Evolutionary conservation across 2,329 filamentous ascomycete species (phyloP).

Genomic region (Paecilomyces sp.): DNA sequence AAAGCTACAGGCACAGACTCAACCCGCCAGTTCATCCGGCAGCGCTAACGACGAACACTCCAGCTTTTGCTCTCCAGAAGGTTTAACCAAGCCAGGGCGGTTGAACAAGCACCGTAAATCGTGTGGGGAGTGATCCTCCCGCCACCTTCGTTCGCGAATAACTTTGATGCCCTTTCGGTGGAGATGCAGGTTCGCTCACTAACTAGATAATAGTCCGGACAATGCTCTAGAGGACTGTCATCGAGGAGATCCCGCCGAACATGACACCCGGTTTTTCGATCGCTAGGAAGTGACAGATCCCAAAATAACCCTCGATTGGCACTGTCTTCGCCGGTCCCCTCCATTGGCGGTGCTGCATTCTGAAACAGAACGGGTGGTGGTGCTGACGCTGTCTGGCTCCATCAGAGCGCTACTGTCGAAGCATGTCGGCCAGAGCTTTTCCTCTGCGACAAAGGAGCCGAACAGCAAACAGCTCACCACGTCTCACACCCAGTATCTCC

Average conservation of each 20-base stretch:
- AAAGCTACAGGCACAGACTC: not conserved
- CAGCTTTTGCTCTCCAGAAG: not conserved
- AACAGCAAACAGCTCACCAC: not conserved
- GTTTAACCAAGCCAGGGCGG: not conserved
- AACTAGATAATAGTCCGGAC: not conserved
- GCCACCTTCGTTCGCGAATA: not conserved
- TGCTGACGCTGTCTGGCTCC: not conserved
- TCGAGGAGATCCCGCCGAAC: not conserved
- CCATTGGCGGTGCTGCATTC: conserved; percentile 1
- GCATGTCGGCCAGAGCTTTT: not conserved
- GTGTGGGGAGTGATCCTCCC: not conserved
- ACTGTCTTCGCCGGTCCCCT: conserved; percentile 1
- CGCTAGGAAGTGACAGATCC: conserved; percentile 12
- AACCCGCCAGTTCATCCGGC: not conserved
- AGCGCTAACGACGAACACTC: not conserved
- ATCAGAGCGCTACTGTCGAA: not conserved
- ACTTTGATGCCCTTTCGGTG: not conserved
- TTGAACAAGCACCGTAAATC: not conserved
- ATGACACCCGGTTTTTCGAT: not conserved
- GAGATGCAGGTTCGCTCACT: not conserved
- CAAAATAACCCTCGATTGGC: conserved; percentile 13
- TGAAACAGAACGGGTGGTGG: not conserved
- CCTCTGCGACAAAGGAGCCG: not conserved
- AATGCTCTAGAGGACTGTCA: not conserved
- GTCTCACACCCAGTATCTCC: not conserved